Conservation (phyloP, 805 yeast species). For the Teunomyces tritomae region DNA sequence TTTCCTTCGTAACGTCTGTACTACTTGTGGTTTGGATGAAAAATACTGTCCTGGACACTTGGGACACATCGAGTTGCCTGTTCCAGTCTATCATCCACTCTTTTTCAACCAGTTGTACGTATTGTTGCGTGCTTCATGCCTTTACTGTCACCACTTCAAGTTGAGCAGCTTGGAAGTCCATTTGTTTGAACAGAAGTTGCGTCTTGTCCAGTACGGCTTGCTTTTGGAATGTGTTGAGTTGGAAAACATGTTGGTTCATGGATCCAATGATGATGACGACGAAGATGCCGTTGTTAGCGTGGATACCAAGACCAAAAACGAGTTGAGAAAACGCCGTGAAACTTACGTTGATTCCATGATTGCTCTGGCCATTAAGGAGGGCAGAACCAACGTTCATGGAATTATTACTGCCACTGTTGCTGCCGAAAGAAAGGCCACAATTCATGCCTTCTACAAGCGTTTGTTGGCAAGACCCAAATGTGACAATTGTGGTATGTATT, state of each 20-base stretch:
- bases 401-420: slow-evolving; percentile 78
- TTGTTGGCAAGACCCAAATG: slow-evolving; percentile 79
- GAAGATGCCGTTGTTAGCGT: slow-evolving; percentile 49
- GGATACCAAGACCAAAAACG: slow-evolving; percentile 41
- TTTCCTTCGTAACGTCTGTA: slow-evolving; percentile 80
- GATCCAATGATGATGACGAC: slow-evolving; percentile 41
- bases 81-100: slow-evolving; percentile 91
- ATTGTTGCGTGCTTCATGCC: slow-evolving; percentile 78
- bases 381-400: slow-evolving; percentile 66
- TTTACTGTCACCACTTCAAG: slow-evolving; percentile 86
- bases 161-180: slow-evolving; percentile 69
- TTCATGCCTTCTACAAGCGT: slow-evolving; percentile 73
- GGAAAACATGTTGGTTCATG: slow-evolving; percentile 56
- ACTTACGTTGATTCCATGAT: slow-evolving; percentile 70
- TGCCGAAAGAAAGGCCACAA: slow-evolving; percentile 76
- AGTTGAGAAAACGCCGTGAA: slow-evolving; percentile 59
- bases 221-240: slow-evolving; percentile 72
- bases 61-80: slow-evolving; percentile 96
- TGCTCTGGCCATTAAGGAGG: slow-evolving; percentile 70
- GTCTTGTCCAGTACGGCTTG: slow-evolving; percentile 83
- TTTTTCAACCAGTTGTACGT: slow-evolving; percentile 90
- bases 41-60: slow-evolving; percentile 96
- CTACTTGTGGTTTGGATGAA: slow-evolving; percentile 95
- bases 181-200: slow-evolving; percentile 71
- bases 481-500: slow-evolving; percentile 93